These are phyloP conservation scores for Clarireedia paspali DNA, from an alignment of 2,329 filamentous ascomycete genomes.

Conservation along the genomic window DNA sequence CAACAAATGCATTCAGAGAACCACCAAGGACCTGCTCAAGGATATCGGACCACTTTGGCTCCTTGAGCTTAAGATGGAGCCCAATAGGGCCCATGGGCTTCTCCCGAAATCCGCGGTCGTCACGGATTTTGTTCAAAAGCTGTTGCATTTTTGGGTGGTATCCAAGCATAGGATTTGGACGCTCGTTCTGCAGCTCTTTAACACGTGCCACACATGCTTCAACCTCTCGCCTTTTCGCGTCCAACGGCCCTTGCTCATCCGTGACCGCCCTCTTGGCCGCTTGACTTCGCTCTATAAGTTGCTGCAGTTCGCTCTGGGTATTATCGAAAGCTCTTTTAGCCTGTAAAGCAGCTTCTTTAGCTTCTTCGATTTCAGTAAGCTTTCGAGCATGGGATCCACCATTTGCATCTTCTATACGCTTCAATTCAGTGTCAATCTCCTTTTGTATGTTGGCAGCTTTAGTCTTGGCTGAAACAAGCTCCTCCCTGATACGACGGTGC, in stretches of 20 bases:
- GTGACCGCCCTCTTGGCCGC: slow-evolving; percentile 29
- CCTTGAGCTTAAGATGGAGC: slow-evolving; percentile 63
- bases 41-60: slow-evolving; percentile 76
- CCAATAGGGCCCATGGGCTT: slow-evolving; percentile 82
- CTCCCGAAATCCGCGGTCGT: slow-evolving; percentile 59
- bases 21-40: slow-evolving; percentile 71
- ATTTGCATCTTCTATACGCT: slow-evolving; percentile 57
- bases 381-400: slow-evolving; percentile 62
- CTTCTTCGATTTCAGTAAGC: slow-evolving; percentile 49
- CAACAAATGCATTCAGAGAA: slow-evolving; percentile 69
- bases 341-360: slow-evolving; percentile 41
- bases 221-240: slow-evolving; percentile 47
- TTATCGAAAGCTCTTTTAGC: slow-evolving; percentile 36
- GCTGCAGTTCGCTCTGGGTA: slow-evolving; percentile 33
- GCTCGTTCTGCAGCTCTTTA: slow-evolving; percentile 44
- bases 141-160: slow-evolving; percentile 56
- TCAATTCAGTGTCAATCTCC: slow-evolving; percentile 48
- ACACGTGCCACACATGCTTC: slow-evolving; percentile 43
- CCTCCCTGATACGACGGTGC: slow-evolving; percentile 56
- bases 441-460: slow-evolving; percentile 38
- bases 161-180: slow-evolving; percentile 51
- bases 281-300: slow-evolving; percentile 29
- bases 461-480: slow-evolving; percentile 45
- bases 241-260: slow-evolving; percentile 29
- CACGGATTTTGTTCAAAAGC: slow-evolving; percentile 60